Percentiles rank a stretch among this genome's conserved stretches.
phyloP scores from a whole-genome alignment of 176 grass and related monocot species.

The Saccharum spontaneum region DNA sequence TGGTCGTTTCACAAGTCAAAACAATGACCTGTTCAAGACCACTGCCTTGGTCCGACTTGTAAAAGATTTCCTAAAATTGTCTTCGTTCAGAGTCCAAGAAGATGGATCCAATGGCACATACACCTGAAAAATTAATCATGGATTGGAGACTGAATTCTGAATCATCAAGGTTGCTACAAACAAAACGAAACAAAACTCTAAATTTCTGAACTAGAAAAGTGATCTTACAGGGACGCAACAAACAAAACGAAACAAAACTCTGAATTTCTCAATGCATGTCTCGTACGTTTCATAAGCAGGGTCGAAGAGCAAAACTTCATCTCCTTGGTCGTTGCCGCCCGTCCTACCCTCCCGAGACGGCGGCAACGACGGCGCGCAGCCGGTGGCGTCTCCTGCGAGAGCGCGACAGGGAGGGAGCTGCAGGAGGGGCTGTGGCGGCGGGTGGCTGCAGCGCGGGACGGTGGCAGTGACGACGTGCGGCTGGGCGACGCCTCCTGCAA shows the following conservation, averaged over 20 bases:
- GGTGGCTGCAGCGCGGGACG: no score
- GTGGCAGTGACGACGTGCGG: no score
- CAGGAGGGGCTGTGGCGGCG: no score
- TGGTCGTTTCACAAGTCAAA: constrained; percentile 15
- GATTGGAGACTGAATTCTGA: background rate
- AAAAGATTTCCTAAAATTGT: constrained; percentile 70
- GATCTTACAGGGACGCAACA: constrained; percentile 74
- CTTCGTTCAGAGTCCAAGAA: constrained; percentile 63
- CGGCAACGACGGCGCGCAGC: no score
- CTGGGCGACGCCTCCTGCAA: no score
- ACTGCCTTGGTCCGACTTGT: constrained; percentile 82
- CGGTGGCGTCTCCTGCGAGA: no score
- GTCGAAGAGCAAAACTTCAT: constrained; percentile 85
- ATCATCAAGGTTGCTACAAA: background rate
- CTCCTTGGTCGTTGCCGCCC: constrained; percentile 75
- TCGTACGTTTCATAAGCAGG: constrained; percentile 85
- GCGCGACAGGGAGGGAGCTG: no score
- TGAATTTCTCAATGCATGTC: constrained; percentile 68
- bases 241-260: no score
- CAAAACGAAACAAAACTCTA: no score
- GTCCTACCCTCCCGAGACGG: no score
- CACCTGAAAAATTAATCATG: constrained; percentile 36
- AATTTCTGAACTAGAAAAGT: background rate
- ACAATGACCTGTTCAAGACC: constrained; percentile 74
- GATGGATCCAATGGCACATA: constrained; percentile 86